Evolutionary conservation across 768 basidiomycete genomes (phyloP).

Genomic region (Hypholoma sublateritium): DNA sequence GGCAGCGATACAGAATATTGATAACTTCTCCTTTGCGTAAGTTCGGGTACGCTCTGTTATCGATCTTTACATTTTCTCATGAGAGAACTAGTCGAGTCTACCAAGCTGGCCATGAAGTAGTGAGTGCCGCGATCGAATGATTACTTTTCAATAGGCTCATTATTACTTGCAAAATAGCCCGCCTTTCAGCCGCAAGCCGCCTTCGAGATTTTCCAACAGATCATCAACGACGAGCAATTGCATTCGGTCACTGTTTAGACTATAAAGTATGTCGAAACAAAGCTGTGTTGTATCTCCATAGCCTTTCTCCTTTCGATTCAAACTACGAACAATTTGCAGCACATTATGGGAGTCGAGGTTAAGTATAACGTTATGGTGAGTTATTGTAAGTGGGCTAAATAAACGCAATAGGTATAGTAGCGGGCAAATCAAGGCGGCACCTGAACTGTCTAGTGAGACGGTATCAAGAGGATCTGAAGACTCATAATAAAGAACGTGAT

Average conservation of each 20-base stretch:
- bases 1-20: constrained; percentile 62
- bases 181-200: constrained; percentile 62
- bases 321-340: too few species aligned
- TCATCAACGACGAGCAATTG: constrained; percentile 48
- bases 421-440: too few species aligned
- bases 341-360: too few species aligned
- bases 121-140: constrained; percentile 28
- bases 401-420: too few species aligned
- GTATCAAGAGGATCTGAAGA: too few species aligned
- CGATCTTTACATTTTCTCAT: neutral
- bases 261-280: too few species aligned
- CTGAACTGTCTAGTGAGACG: too few species aligned
- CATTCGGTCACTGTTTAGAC: constrained; percentile 41
- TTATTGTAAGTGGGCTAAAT: too few species aligned
- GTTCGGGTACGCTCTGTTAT: constrained; percentile 15
- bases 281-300: too few species aligned
- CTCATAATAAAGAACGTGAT: too few species aligned
- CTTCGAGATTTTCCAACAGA: constrained; percentile 58
- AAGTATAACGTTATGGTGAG: too few species aligned
- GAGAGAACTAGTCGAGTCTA: constrained; percentile 45
- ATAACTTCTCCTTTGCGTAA: constrained; percentile 68
- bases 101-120: constrained; percentile 62
- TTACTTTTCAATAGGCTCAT: neutral
- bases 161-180: constrained; percentile 33
- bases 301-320: too few species aligned